Evolutionary conservation across 176 grass and related monocot species (phyloP), one percentile per base, ranked within the genome.

Genomic region (Musa itinerans): DNA sequence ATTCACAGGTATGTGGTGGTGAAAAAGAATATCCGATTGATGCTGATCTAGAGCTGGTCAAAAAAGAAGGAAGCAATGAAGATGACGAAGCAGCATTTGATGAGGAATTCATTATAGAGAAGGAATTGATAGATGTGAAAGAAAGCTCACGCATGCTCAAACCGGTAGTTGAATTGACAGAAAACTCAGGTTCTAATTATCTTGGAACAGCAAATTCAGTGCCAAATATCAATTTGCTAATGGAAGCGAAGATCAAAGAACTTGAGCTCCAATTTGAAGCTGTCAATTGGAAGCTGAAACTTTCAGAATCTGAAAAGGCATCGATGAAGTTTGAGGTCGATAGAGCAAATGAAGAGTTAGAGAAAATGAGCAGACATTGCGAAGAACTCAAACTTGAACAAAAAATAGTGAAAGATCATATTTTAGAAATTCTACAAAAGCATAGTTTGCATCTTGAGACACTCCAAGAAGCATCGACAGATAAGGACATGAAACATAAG

Each of bases 331-430:
- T 81, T 76, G 69, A 82, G 74, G 11, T 63, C 2, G 74, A 76
- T 15, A 13, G 11, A 50, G n/a, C 58, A 85, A 75, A 85, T 83
- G n/a, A 82, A 66, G 70, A 74, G 80, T 79, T 89, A 16, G 75
- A 89, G 48, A 77, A 82, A 57, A 76, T 96, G 79, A 73, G 76
- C 25, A 92, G 71, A 43, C 86, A 74, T 26, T 78, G 89, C 61
- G 51, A 86, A 84, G 87, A 92, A 78, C 92, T 96, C 55, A 87
- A 96, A 81, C 83, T 78, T 75, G 89, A 96, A 59, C 87, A 85
- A 22, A 78, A 76, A 15, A 84, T 58, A 53, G 69, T 89, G 34
- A 69, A 83, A 56, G 88, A 82, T 29, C 75, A 87, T 19, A 78
- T 96, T 77, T 56, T 51, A 69, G 92, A 96, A 82, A 85, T 80